phyloP scores from a whole-genome alignment of 2,329 filamentous ascomycete genomes.

The Mycosphaerella sp. region DNA sequence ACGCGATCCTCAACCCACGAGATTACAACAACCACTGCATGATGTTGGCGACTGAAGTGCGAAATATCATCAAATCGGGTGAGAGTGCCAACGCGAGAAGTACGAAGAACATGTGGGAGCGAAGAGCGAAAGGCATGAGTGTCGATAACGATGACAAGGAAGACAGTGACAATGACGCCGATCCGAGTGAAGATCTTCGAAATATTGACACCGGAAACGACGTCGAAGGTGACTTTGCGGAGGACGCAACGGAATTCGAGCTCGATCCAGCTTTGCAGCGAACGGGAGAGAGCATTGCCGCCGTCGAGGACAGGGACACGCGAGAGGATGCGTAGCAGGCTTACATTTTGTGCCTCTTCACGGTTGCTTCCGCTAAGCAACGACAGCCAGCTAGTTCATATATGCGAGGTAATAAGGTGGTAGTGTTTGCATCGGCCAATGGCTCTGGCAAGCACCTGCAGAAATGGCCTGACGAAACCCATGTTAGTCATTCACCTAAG shows the following conservation, averaged over 20 bases:
- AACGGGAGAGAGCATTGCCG: not conserved
- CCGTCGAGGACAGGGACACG: no score
- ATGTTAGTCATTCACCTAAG: no score
- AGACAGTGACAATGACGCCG: conserved; percentile 11
- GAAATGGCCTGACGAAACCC: no score
- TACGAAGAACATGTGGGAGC: conserved; percentile 13
- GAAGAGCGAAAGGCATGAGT: conserved; percentile 13
- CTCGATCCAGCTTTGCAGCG: conserved; percentile 2
- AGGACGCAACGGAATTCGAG: not conserved
- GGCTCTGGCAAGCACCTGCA: no score
- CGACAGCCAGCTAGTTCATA: no score
- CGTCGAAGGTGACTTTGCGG: conserved; percentile 9
- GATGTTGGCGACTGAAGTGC: conserved; percentile 10
- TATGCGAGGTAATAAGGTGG: no score
- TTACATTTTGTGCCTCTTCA: no score
- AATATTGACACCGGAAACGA: conserved; percentile 11
- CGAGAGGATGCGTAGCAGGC: no score
- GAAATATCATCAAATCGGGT: conserved; percentile 13
- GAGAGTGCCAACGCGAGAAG: conserved; percentile 5
- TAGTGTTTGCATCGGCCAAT: no score
- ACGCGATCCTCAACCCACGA: conserved; percentile 9
- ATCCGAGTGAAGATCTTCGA: conserved; percentile 10
- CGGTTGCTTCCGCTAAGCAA: no score
- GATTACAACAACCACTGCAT: conserved; percentile 9
- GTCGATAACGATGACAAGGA: conserved; percentile 14